Base-by-base conservation (phyloP, 2,329 filamentous ascomycete genomes). In the Verticillium longisporum region DNA sequence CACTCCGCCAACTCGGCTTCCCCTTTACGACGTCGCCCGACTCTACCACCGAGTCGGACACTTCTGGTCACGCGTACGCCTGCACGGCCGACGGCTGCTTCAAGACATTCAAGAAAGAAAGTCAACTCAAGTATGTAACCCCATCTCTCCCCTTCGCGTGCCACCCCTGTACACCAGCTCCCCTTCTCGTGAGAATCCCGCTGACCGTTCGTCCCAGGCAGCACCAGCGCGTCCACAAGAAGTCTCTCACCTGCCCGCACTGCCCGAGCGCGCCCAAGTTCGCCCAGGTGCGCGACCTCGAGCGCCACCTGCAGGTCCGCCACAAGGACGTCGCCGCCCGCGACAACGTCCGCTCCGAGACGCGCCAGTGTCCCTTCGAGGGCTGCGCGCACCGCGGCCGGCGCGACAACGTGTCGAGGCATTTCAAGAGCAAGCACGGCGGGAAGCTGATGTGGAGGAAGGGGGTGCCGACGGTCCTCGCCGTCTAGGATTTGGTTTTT, bases 141-240 rank as follows among this genome's bases (percentile, higher is more conserved):
- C 13, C 36, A 26, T 26, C 26, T 26, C 26, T 26, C 26, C 26
- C 3, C 26, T 26, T 26, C 26, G 3, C 26, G 3, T 26, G 26
- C 26, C 26, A 26, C 3, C 26, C 26, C 26, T 26, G 26, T 26
- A 26, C 26, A 26, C 26, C 26, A 26, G 26, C 26, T 26, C 21
- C 45, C 14, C 31, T 9, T n/a, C 3, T 14, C 21, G n/a, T 26
- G 32, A 45, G 21, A 26, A 13, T 15, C 21, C 15, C 26, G 58
- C 58, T 59, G 55, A 59, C 58, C 7, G 2, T 2, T 37, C 34
- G 26, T 21, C 41, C 45, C 58, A 59, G 58, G 58, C 64, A 65
- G 62, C 64, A 65, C 55, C 64, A 64, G 55, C 64, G 64, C 41
- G 64, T 65, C 59, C 64, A 65, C 61, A 60, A 61, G 41, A 65